phyloP scores from a whole-genome alignment of 371 early-diverging fungal genomes.

The Apophysomyces ossiformis region DNA sequence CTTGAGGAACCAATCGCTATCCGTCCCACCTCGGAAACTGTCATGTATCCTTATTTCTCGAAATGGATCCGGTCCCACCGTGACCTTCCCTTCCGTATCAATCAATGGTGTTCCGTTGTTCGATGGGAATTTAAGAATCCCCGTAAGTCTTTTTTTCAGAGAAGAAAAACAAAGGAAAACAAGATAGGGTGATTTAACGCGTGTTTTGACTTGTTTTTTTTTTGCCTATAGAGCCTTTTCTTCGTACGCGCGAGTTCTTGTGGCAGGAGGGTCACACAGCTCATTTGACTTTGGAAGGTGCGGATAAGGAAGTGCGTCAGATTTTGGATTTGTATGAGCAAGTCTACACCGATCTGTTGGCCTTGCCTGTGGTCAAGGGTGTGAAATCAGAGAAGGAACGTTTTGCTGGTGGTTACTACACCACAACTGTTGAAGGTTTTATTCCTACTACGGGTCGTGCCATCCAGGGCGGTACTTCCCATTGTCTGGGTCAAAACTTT shows the following conservation, averaged over 20 bases:
- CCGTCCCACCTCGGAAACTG: slow-evolving; percentile 99
- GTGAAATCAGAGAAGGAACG: slow-evolving; percentile 99
- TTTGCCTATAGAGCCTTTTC: slow-evolving; percentile 85
- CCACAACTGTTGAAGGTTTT: slow-evolving; percentile 99
- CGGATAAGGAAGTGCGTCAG: slow-evolving; percentile 91
- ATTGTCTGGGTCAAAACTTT: slow-evolving; percentile 99
- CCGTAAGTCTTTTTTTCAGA: slow-evolving; percentile 54
- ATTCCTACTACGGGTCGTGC: slow-evolving; percentile 98
- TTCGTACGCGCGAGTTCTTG: slow-evolving; percentile 99
- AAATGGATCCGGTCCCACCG: slow-evolving; percentile 99
- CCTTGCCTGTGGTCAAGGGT: slow-evolving; percentile 99
- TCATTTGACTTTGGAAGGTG: slow-evolving; percentile 90
- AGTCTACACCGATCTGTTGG: slow-evolving; percentile 97
- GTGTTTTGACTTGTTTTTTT: slow-evolving; percentile 11
- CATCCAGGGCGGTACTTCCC: slow-evolving; percentile 99
- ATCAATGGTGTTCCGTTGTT: slow-evolving; percentile 99
- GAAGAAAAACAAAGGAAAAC: not conserved
- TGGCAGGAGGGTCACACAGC: slow-evolving; percentile 99
- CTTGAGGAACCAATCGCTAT: slow-evolving; percentile 98
- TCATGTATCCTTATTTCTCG: slow-evolving; percentile 99
- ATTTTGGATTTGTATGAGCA: slow-evolving; percentile 97
- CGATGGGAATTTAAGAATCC: slow-evolving; percentile 99
- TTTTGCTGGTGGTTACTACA: slow-evolving; percentile 99
- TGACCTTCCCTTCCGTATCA: slow-evolving; percentile 98
- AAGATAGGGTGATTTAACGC: not conserved